Evolutionary conservation across 2,329 filamentous ascomycete species (phyloP).

Genomic region (Graphilbum ipis-grandicollis): DNA sequence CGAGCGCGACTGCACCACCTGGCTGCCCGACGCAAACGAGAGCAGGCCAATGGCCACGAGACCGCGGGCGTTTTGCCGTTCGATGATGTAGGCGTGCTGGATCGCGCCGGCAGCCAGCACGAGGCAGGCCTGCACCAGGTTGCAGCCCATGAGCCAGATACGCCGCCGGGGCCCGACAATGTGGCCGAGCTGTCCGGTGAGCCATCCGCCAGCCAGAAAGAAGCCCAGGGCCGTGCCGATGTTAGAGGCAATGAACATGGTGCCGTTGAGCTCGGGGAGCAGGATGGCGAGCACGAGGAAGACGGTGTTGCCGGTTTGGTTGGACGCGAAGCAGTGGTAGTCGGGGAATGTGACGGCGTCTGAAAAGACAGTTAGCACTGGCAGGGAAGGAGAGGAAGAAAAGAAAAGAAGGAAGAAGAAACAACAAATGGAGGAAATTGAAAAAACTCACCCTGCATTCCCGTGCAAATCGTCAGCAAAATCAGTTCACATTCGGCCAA

Average conservation of each 20-base stretch:
- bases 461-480: conserved; percentile 30
- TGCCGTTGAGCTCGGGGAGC: conserved; percentile 26
- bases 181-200: conserved; percentile 40
- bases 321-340: conserved; percentile 45
- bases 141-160: conserved; percentile 35
- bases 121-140: conserved; percentile 33
- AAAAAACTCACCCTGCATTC: conserved; percentile 25
- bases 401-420: too few species aligned
- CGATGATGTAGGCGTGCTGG: conserved; percentile 23
- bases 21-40: conserved; percentile 37
- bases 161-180: conserved; percentile 30
- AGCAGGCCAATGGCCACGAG: conserved; percentile 30
- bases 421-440: too few species aligned
- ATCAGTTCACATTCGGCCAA: conserved; percentile 28
- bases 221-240: conserved; percentile 36
- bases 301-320: conserved; percentile 49
- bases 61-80: conserved; percentile 18
- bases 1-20: conserved; percentile 38
- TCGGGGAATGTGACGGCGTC: conserved; percentile 43
- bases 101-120: conserved; percentile 35
- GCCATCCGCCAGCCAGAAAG: conserved; percentile 35
- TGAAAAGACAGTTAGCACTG: too few species aligned
- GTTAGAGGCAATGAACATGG: conserved; percentile 33
- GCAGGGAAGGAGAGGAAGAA: too few species aligned
- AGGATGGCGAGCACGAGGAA: conserved; percentile 36